These are phyloP conservation scores for Spathaspora sp. DNA, from an alignment of 805 yeast genomes.

Conservation along the genomic window DNA sequence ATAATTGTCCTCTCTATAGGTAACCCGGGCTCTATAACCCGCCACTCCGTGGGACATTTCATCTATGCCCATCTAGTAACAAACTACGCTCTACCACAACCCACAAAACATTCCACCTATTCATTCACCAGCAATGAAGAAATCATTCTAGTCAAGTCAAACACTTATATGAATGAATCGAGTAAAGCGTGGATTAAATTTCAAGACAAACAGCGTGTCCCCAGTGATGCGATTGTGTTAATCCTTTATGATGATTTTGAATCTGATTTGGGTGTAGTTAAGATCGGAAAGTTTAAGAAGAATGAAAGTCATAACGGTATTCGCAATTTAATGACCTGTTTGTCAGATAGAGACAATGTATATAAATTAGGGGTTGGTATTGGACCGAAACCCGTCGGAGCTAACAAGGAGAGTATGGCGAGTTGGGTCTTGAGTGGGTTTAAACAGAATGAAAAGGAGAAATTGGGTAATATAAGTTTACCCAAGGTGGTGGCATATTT, in stretches of 20 bases:
- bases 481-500: slow-evolving; percentile 14
- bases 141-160: slow-evolving; percentile 31
- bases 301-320: slow-evolving; percentile 41
- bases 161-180: slow-evolving; percentile 40
- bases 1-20: slow-evolving; percentile 28
- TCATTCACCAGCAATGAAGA: slow-evolving; percentile 20
- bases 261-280: slow-evolving; percentile 24
- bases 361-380: slow-evolving; percentile 37
- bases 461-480: slow-evolving; percentile 12
- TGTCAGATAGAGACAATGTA: not conserved
- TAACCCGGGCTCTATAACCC: slow-evolving; percentile 35
- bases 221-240: slow-evolving; percentile 1
- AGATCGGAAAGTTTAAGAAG: slow-evolving; percentile 25
- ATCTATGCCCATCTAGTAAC: slow-evolving; percentile 23
- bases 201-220: slow-evolving; percentile 9
- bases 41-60: slow-evolving; percentile 41
- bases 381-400: slow-evolving; percentile 40
- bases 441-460: slow-evolving; percentile 19
- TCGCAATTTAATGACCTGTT: slow-evolving; percentile 15
- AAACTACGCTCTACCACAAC: slow-evolving; percentile 24
- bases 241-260: slow-evolving; percentile 40
- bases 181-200: slow-evolving; percentile 22
- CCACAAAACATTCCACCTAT: slow-evolving; percentile 25
- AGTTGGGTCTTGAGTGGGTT: slow-evolving; percentile 39
- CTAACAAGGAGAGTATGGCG: slow-evolving; percentile 32